Conservation (phyloP, 306 rosid species). For the Pyrus pyrifolia region DNA sequence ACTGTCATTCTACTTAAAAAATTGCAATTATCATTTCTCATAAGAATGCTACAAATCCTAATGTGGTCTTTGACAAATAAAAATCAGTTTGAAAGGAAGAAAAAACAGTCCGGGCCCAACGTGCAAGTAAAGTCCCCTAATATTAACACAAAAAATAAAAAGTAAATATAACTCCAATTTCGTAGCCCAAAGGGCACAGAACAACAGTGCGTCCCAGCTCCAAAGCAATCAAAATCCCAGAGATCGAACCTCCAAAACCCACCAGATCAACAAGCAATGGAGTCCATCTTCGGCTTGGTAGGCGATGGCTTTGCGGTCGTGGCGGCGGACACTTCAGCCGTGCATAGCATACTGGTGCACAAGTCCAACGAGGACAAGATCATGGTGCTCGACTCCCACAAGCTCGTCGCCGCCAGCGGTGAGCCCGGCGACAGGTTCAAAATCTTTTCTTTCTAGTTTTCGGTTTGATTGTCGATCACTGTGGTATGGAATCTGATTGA, state of each 20-base stretch:
- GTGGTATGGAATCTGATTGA: slow-evolving; percentile 2
- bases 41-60: too few relatives aligned
- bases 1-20: too few relatives aligned
- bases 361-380: slow-evolving; percentile 96
- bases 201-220: neutral
- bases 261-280: slow-evolving; percentile 40
- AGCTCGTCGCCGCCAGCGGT: slow-evolving; percentile 93
- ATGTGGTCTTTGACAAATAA: too few relatives aligned
- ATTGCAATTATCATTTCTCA: too few relatives aligned
- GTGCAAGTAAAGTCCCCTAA: neutral
- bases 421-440: slow-evolving; percentile 85
- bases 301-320: slow-evolving; percentile 77
- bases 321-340: slow-evolving; percentile 89
- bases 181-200: neutral
- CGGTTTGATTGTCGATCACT: slow-evolving; percentile 10
- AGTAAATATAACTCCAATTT: neutral
- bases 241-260: neutral
- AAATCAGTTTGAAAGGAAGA: too few relatives aligned
- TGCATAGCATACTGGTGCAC: slow-evolving; percentile 88
- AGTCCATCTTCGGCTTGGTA: slow-evolving; percentile 78
- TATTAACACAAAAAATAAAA: neutral
- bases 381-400: slow-evolving; percentile 96
- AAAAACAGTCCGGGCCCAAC: neutral
- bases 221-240: neutral
- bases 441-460: neutral